Base-by-base conservation (phyloP, 129 eudicot species). In the Saussurea involucrata region DNA sequence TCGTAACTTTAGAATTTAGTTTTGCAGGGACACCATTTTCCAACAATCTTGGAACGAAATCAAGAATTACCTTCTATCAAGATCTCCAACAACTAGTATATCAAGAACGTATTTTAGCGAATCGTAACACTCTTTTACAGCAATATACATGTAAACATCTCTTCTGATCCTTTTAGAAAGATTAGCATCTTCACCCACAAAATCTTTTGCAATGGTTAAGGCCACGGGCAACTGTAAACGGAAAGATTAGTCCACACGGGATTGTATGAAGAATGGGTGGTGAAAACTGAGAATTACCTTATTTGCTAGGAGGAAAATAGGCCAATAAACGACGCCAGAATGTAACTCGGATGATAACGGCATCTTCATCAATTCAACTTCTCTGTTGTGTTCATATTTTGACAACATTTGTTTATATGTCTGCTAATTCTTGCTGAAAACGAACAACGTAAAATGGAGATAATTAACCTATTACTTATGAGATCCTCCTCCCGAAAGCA, bases 401-500 rank as follows among this genome's bases (percentile, higher is more conserved):
- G 27, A 29, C 79, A 78, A 24, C 17, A n/a, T 31, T 34, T 31
- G 32, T 34, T 80, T 79, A 78, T 60, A 63, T 67, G 13, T 63
- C 31, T 37, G 8, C 12, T 17, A 32, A 10, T 63, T 68, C 55
- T 78, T 22, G 55, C n/a, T 13, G 63, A 46, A 72, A 82, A 76
- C 6, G 13, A 72, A n/a, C 0, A 8, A 13, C 11, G 42, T 76
- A 25, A 25, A 58, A 72, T 32, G 36, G 15, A 68, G 76, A 79
- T 77, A 80, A 53, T 63, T 68, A 81, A 94, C 99, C 97, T 95
- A 86, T 95, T 88, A 88, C 96, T 95, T 77, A 92, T 83, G 73
- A 95, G 86, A 82, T 95, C 99, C 90, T 95, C 99, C 69, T 95
- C 96, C 18, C 99, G 88, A 53, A 95, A 92, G 88, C 97, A 89